Evolutionary conservation across 805 yeast genomes (phyloP), one percentile per base, ranked within the genome.

Genomic region (Nakazawaea wyomingensis): DNA sequence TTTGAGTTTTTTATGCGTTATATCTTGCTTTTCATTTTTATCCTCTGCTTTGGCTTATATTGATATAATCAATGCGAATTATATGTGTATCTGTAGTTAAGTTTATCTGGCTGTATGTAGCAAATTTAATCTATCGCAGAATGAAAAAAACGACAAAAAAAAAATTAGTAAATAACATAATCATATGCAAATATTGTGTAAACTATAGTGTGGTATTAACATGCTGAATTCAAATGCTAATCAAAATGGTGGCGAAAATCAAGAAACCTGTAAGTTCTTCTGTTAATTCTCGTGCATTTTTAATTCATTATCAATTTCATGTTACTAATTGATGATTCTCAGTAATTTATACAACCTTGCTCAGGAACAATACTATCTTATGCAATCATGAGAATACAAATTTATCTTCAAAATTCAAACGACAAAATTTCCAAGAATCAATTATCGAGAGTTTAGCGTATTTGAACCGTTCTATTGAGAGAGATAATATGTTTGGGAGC

Each of bases 341-440:
- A 69, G 75, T 74, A 48, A 62, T 74, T 16, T 69, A 66, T 50
- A 69, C 75, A 17, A 69, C 78, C 3, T 60, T 74, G 31, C 70
- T 78, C 4, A 57, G 64, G 42, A 78, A 80, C 53, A 78, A 84
- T 14, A 74, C 82, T 5, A 77, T 84, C 0, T 61, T 78, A 11
- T 80, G 74, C 55, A 72, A 83, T 10, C 68, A 76, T 48, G 83
- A 78, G 50, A 76, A 76, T 53, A 57, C 60, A 35, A 63, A 61
- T 19, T 56, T 78, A 30, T 61, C 66, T 1, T 65, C 68, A 24
- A 53, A 61, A 10, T 40, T 4, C 20, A 60, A 69, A 33, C 69
- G 66, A 39, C 59, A 77, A 38, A 76, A 76, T 50, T 70, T 80
- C 44, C 65, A 74, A 1, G 85, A 79, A 50, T 57, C 71, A 1